Evolutionary conservation across 306 rosid species (phyloP).

Genomic region (Ormosia emarginata): DNA sequence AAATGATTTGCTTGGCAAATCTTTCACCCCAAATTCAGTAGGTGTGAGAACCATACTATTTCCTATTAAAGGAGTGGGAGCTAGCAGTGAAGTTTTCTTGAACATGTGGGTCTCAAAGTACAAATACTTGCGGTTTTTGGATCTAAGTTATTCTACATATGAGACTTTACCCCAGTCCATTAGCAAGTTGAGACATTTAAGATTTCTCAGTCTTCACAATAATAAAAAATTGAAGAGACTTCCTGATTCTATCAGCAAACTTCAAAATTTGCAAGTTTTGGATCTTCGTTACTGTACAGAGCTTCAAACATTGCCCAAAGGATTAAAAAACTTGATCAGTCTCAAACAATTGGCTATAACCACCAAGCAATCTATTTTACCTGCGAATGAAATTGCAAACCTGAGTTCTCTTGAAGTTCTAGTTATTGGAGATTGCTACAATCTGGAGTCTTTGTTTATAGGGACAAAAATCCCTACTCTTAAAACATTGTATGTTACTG

Average conservation of each 20-base stretch:
- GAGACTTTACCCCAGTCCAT: slow-evolving; percentile 14
- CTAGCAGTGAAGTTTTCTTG: background rate
- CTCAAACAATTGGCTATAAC: slow-evolving; percentile 24
- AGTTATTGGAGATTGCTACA: background rate
- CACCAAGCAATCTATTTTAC: slow-evolving; percentile 1
- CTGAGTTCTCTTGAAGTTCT: slow-evolving; percentile 14
- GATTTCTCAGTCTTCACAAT: too few relatives aligned
- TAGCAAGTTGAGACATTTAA: background rate
- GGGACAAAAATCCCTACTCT: background rate
- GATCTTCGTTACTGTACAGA: background rate
- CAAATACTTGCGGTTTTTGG: slow-evolving; percentile 12
- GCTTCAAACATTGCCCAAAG: slow-evolving; percentile 30
- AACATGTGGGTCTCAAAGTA: background rate
- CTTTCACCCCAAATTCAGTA: background rate
- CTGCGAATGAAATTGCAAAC: slow-evolving; percentile 2
- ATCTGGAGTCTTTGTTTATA: background rate
- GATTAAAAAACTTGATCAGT: slow-evolving; percentile 12
- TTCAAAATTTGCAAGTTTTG: slow-evolving; percentile 27
- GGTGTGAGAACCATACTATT: background rate
- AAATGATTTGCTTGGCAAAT: background rate
- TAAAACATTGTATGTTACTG: background rate
- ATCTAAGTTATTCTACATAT: slow-evolving; percentile 2
- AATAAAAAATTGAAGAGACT: slow-evolving; percentile 11
- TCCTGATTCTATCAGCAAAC: slow-evolving; percentile 30
- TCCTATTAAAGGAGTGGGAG: background rate